Percentiles rank a stretch among this genome's conserved stretches.
Evolutionary conservation across 192 early-diverging fungal species (phyloP).

Genomic region (Backusella tuberculispora): DNA sequence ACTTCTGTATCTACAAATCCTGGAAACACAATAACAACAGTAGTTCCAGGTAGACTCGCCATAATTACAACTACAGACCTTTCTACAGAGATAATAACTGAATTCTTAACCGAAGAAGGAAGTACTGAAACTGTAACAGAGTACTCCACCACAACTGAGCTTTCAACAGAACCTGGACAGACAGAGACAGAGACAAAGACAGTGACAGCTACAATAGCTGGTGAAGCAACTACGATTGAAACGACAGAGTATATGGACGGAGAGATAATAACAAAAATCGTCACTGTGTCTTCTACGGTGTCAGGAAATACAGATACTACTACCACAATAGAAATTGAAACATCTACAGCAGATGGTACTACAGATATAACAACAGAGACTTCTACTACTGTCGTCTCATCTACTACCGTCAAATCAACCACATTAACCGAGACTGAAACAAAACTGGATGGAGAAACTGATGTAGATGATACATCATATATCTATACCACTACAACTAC

Average conservation of each 20-base stretch:
- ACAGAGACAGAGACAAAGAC: not conserved
- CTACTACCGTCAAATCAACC: not conserved
- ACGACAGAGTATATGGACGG: not conserved
- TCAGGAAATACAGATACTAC: not conserved
- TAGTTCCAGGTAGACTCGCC: not conserved
- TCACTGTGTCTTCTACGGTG: not conserved
- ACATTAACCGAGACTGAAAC: not conserved
- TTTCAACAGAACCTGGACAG: not conserved
- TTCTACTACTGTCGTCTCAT: not conserved
- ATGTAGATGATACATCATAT: not conserved
- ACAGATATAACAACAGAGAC: not conserved
- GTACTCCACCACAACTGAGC: not conserved
- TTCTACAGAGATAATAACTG: not conserved
- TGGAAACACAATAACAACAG: not conserved
- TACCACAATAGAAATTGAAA: not conserved
- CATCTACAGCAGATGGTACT: not conserved
- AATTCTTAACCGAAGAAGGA: not conserved
- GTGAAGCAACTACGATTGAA: not conserved
- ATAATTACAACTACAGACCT: not conserved
- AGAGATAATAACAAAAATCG: not conserved
- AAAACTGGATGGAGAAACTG: not conserved
- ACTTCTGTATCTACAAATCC: not conserved
- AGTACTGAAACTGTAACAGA: not conserved
- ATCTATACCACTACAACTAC: not conserved
- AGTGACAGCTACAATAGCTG: not conserved